These are phyloP conservation scores for Leucogyrophana mollusca DNA, from an alignment of 768 basidiomycete genomes.

Conservation along the genomic window DNA sequence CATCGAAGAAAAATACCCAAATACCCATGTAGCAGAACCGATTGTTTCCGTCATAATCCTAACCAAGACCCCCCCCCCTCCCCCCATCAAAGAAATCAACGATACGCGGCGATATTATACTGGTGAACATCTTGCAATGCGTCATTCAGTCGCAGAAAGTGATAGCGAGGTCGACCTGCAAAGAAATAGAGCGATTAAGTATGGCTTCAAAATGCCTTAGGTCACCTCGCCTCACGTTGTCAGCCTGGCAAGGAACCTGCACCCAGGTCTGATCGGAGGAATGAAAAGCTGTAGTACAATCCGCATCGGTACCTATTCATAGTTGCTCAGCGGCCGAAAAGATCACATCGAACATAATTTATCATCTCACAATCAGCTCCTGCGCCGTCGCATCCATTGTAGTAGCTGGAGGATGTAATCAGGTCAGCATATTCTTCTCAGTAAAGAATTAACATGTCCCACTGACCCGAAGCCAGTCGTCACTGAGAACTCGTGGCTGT, in stretches of 20 bases:
- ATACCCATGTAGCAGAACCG: too few relatives aligned
- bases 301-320: slow-evolving; percentile 30
- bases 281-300: slow-evolving; percentile 39
- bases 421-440: not conserved
- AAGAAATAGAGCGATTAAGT: not conserved
- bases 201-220: not conserved
- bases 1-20: too few relatives aligned
- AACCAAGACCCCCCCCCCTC: too few relatives aligned
- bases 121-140: too few relatives aligned
- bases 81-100: too few relatives aligned
- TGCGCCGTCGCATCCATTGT: slow-evolving; percentile 39
- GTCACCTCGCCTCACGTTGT: slow-evolving; percentile 30
- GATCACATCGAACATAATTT: not conserved
- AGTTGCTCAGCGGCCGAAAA: not conserved
- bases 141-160: slow-evolving; percentile 30
- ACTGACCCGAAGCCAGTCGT: slow-evolving; percentile 32
- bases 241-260: slow-evolving; percentile 37
- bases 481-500: slow-evolving; percentile 32
- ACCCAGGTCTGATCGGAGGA: slow-evolving; percentile 34
- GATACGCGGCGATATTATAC: not conserved
- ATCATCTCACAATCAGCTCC: slow-evolving; percentile 42
- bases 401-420: slow-evolving; percentile 19
- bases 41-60: too few relatives aligned
- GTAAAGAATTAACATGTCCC: not conserved
- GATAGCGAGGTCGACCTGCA: slow-evolving; percentile 34